Evolutionary conservation across 169 alveolate genomes (phyloP), one percentile per base, ranked within the genome.

Genomic region (Theileria parva): DNA sequence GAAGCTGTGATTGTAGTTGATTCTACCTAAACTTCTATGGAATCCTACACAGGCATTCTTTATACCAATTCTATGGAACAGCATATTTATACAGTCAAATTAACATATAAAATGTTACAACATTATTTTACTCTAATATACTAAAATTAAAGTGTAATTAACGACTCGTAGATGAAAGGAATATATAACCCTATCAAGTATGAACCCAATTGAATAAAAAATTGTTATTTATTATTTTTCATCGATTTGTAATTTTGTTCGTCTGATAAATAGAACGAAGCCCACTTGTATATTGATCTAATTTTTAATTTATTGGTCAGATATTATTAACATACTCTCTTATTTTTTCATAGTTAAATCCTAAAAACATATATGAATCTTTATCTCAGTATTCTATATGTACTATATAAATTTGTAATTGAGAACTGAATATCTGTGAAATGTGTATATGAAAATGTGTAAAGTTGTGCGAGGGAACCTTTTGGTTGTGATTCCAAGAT

Each of bases 251-350:
- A 32, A 34, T 48, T 51, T 65, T 32, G 39, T 48, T 27, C 77
- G 27, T 57, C 71, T 67, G 86, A 64, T 50, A 50, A 48, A 30
- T 73, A 53, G 32, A 79, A 73, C 19, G 85, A 72, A 34, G 79
- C 76, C 89, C 89, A 83, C n/a, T 83, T 83, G 11, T 83, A 51
- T 15, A 83, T 61, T 17, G 86, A 68, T 70, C 89, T 83, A 34
- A 15, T 25, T 51, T 73, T 7, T 39, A 59, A 7, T 59, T 48
- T 28, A 7, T 27, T 27, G 6, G 21, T 8, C 9, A 76, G 12
- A 11, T 11, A 6, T 59, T 6, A 19, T 53, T 9, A 7, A 69
- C 89, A 11, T 44, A 83, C 89, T 75, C 89, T 28, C 32, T 64
- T 7, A 83, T 73, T 60, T 67, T 69, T 15, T 30, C 70, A 77